phyloP scores from a whole-genome alignment of 208 protist genomes.

The Trypanosoma vivax region DNA sequence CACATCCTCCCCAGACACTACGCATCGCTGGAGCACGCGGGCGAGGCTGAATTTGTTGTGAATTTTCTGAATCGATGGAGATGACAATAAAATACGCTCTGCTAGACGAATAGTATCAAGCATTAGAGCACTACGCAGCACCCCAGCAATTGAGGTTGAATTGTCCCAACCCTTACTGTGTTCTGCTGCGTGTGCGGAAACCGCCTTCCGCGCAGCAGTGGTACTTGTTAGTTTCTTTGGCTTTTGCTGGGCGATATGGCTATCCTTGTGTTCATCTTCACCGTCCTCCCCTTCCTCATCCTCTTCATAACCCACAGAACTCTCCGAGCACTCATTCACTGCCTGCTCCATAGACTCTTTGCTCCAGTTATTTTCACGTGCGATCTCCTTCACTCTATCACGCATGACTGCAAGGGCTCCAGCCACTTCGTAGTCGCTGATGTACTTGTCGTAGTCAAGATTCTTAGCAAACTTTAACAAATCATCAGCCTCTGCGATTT shows the following conservation, averaged over 20 bases:
- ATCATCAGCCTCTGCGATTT: slow-evolving; percentile 57
- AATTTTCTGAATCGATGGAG: slow-evolving; percentile 76
- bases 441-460: slow-evolving; percentile 87
- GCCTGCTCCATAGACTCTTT: slow-evolving; percentile 59
- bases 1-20: slow-evolving; percentile 40
- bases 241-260: not conserved
- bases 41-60: slow-evolving; percentile 85
- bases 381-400: slow-evolving; percentile 80
- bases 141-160: slow-evolving; percentile 28
- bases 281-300: slow-evolving; percentile 20
- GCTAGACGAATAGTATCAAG: slow-evolving; percentile 72
- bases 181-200: slow-evolving; percentile 20
- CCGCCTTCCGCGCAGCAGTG: slow-evolving; percentile 14
- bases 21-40: slow-evolving; percentile 70
- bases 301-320: slow-evolving; percentile 36
- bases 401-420: slow-evolving; percentile 87
- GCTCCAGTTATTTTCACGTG: slow-evolving; percentile 66
- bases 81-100: slow-evolving; percentile 76
- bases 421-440: slow-evolving; percentile 85
- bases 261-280: slow-evolving; percentile 6
- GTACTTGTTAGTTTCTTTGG: not conserved
- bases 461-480: slow-evolving; percentile 82
- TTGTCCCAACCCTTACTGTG: slow-evolving; percentile 46
- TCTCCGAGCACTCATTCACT: slow-evolving; percentile 18
- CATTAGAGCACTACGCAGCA: slow-evolving; percentile 67